Evolutionary conservation across 441 rosid genomes (phyloP), one percentile per base, ranked within the genome.

Genomic region (Adansonia rubrostipa): DNA sequence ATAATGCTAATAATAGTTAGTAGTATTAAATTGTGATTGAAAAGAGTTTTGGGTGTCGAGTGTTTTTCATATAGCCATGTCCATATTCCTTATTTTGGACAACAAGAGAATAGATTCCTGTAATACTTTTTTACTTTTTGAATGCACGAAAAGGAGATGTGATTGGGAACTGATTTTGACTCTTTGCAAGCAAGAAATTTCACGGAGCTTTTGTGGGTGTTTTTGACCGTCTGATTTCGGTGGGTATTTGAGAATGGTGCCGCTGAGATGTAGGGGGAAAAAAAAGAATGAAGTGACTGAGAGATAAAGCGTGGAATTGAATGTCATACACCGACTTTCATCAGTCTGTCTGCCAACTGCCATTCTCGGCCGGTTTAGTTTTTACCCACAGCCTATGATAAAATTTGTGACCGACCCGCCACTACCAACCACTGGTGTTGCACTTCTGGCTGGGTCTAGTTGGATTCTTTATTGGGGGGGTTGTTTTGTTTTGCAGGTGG

Each of bases 331-430:
- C 33, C 33, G 33, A 28, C 33, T 28, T 28, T 28, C 33, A 28
- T 28, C 33, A 28, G 33, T 28, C 33, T 28, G 2, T n/a, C 47
- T 8, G 58, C 70, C 71, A 63, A 75, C 51, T 63, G 61, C 61
- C 62, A 50, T 47, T n/a, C 33, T 63, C 2, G 57, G 71, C 11
- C 33, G 33, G 33, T 63, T 10, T 45, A n/a, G 24, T 60, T 28
- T 28, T 22, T 71, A 75, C 45, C 78, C 70, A 47, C 48, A 44
- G 11, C 45, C 45, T 22, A 22, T 24, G 44, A 69, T 22, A 11
- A 22, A 19, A 28, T 1, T 22, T 11, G 24, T 50, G 28, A 75
- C 78, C 48, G 71, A 63, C 78, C 61, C 44, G 48, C 71, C 71
- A 71, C 72, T 72, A 51, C 17, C 51, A 51, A 19, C 63, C 63